phyloP scores from a whole-genome alignment of 768 basidiomycete species.

The Clitopilus passeckerianus region DNA sequence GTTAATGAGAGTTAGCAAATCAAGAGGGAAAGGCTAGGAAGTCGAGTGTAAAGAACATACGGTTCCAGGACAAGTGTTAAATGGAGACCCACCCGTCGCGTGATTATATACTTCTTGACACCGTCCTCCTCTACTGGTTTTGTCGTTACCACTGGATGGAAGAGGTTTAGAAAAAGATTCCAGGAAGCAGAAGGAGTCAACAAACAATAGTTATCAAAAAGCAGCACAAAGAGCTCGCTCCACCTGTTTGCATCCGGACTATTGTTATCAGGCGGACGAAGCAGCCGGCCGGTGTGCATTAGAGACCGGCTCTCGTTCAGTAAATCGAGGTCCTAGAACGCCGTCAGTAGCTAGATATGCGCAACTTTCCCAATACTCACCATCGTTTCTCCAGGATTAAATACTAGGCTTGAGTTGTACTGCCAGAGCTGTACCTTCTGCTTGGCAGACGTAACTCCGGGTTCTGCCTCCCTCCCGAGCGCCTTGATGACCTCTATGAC shows the following conservation, averaged over 20 bases:
- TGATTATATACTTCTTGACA: conserved; percentile 70
- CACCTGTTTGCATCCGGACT: conserved; percentile 75
- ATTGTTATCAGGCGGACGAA: conserved; percentile 72
- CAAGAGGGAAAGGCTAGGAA: conserved; percentile 83
- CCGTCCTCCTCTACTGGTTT: conserved; percentile 74
- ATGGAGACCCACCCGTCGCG: conserved; percentile 58
- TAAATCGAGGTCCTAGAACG: conserved; percentile 75
- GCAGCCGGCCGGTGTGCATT: conserved; percentile 76
- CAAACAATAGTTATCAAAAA: conserved; percentile 95
- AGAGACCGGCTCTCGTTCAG: conserved; percentile 79
- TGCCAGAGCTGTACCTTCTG: conserved; percentile 88
- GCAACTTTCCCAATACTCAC: conserved; percentile 22
- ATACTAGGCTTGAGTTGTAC: conserved; percentile 71
- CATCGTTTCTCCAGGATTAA: conserved; percentile 72
- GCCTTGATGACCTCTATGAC: conserved; percentile 87
- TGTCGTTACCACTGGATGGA: conserved; percentile 71
- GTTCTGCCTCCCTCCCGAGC: conserved; percentile 82
- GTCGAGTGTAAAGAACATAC: conserved; percentile 16
- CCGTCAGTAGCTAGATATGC: background rate
- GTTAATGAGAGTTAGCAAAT: conserved; percentile 76
- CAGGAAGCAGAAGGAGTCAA: conserved; percentile 3
- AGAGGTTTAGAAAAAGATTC: conserved; percentile 5
- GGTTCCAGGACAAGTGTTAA: conserved; percentile 16
- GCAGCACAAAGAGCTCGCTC: conserved; percentile 80
- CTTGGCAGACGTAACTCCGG: conserved; percentile 79